phyloP scores from a whole-genome alignment of 83 land plant genomes.

The Larix sibirica region DNA sequence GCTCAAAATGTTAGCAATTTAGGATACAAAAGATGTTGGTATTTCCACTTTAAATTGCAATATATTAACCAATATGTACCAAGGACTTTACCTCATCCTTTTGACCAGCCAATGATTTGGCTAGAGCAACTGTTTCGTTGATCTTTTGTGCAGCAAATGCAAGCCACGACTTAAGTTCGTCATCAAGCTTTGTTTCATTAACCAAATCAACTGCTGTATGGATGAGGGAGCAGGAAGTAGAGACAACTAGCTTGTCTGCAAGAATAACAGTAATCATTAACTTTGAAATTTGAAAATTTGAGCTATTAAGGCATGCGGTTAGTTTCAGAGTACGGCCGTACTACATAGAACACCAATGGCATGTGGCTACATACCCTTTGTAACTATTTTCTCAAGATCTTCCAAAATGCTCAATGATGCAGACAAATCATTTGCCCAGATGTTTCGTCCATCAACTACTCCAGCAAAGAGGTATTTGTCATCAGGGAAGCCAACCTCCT shows the following conservation, averaged over 20 bases:
- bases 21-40: too few species aligned
- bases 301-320: too few species aligned
- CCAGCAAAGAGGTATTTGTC: conserved; percentile 74
- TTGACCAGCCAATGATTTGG: conserved; percentile 66
- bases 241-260: conserved; percentile 68
- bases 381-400: conserved; percentile 35
- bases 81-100: conserved; percentile 58
- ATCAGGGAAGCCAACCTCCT: conserved; percentile 51
- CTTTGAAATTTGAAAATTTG: too few species aligned
- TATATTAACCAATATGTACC: too few species aligned
- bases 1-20: too few species aligned
- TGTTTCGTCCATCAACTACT: conserved; percentile 81
- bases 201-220: conserved; percentile 79
- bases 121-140: conserved; percentile 74
- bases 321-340: too few species aligned
- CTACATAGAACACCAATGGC: too few species aligned
- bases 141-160: conserved; percentile 89
- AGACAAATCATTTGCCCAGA: conserved; percentile 74
- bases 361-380: conserved; percentile 43
- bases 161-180: conserved; percentile 80
- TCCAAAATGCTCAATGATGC: conserved; percentile 35
- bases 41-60: too few species aligned
- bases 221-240: conserved; percentile 75
- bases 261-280: not conserved
- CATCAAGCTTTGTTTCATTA: conserved; percentile 68